Evolutionary conservation across 805 yeast genomes (phyloP), one percentile per base, ranked within the genome.

Genomic region (Sugiyamaella marilandica): DNA sequence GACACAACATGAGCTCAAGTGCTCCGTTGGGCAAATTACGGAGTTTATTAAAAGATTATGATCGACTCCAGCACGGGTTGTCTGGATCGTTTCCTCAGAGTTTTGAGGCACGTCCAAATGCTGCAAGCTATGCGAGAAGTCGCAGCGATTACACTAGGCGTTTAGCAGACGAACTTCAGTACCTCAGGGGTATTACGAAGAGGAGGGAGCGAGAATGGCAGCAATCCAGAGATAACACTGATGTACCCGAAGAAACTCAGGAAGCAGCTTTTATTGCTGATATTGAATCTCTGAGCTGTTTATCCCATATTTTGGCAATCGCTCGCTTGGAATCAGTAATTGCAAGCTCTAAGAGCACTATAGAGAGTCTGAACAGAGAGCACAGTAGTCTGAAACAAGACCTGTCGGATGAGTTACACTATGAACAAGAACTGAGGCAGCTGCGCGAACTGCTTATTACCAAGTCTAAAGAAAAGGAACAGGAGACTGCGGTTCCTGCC

Each of bases 271-370:
- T 39, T n/a, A 19, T 14, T 11, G 16, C 14, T 5, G 21, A 11
- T 14, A 19, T 39, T 24, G 19, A 39, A 9, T 21, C 16, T 7
- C 41, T 50, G 7, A 36, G 47, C 11, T 19, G 39, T 7, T 8
- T 50, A 10, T 14, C 49, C 14, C 51, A 29, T 5, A 49, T 53
- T 13, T 33, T 53, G n/a, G 49, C 52, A 26, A 32, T 47, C 18
- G 19, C 37, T 16, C 35, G 49, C 4, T 48, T 53, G 10, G 54
- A 53, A 24, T n/a, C 44, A 5, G 29, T 36, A 5, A 41, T 50
- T 11, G 50, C 24, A 10, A 32, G 47, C 14, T 39, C 53, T 2
- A 24, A 18, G 16, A n/a, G 18, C 10, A 37, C 46, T 8, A n/a
- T 50, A 13, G 48, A 53, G 31, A 7, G 9, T 10, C 35, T 53